Evolutionary conservation across 768 basidiomycete species (phyloP), one percentile per base, ranked within the genome.

Genomic region (Brasilioporus rufonigricans): DNA sequence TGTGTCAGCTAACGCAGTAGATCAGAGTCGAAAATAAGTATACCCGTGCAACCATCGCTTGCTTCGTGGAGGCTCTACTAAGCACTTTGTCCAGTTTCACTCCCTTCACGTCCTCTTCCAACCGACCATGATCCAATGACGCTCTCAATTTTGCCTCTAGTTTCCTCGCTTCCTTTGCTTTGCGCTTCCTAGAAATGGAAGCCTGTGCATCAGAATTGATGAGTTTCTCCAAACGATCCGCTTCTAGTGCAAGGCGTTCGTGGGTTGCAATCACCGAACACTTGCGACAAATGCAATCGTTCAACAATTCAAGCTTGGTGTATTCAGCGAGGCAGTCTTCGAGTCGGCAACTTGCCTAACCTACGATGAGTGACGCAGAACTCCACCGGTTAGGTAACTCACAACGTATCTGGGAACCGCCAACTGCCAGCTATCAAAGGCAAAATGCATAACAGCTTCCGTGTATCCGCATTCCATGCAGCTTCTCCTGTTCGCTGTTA

Each of bases 381-480:
- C 35, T 50, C 54, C n/a, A 57, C 32, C 16, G 36, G 14, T n/a
- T 38, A 56, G 29, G 45, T 16, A 51, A 80, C 84, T 63, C 69
- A 89, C 86, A 32, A 75, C 73, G 46, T 80, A 71, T 64, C 82
- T 76, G 19, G 91, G 91, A 14, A 93, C 74, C 27, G 86, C 79
- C 40, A 95, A 74, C 67, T 91, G 88, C 84, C 89, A 85, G 63
- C 85, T 92, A 67, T 94, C 89, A 60, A 94, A 87, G 2, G 86
- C 76, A 66, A 93, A 95, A 67, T 89, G 93, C 87, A 90, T 93
- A 58, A 93, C 93, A 4, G 93, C 90, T 65, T 95, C 93, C 14
- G 92, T 93, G 68, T 96, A 98, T 18, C 92, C 93, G 66, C 96
- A 98, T 47, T 83, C 78, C 44, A 90, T 78, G 64, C 96, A 98